Evolutionary conservation across 2,329 filamentous ascomycete species (phyloP).

Genomic region (Talaromyces pinophilus): DNA sequence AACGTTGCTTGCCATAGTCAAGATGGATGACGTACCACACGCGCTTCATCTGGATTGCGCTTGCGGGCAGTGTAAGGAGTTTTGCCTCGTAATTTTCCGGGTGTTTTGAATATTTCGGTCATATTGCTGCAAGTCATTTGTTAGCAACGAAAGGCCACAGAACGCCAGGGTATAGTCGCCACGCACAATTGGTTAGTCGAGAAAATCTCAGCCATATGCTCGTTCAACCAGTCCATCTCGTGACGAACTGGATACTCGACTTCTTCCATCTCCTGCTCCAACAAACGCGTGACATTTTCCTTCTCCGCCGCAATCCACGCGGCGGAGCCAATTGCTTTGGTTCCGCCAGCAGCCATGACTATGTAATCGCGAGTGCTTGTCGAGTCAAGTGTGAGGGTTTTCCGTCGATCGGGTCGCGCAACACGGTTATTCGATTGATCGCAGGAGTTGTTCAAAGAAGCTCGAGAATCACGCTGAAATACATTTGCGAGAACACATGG

Average conservation of each 20-base stretch:
- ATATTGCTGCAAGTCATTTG: constrained; percentile 69
- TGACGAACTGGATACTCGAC: constrained; percentile 89
- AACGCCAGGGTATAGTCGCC: constrained; percentile 22
- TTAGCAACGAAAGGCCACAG: constrained; percentile 26
- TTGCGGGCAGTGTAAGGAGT: constrained; percentile 51
- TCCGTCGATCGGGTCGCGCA: neutral
- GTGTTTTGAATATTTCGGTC: constrained; percentile 85
- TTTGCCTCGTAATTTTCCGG: constrained; percentile 52
- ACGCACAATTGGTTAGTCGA: constrained; percentile 81
- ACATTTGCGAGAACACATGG: constrained; percentile 7
- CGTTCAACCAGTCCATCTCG: constrained; percentile 96
- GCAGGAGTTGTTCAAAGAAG: neutral
- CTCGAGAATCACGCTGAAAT: neutral
- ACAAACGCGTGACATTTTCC: constrained; percentile 72
- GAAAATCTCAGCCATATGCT: constrained; percentile 96
- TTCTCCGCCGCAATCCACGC: constrained; percentile 87
- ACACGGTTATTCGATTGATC: neutral
- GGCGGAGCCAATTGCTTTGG: constrained; percentile 69
- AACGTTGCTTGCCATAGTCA: constrained; percentile 17
- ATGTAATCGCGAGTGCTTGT: constrained; percentile 13
- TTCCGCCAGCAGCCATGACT: constrained; percentile 39
- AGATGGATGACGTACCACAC: constrained; percentile 43
- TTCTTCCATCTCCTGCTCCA: constrained; percentile 83
- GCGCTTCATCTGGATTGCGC: constrained; percentile 44
- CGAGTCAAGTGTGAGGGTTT: neutral